phyloP scores from a whole-genome alignment of 306 rosid species.

The Macrotyloma uniflorum region DNA sequence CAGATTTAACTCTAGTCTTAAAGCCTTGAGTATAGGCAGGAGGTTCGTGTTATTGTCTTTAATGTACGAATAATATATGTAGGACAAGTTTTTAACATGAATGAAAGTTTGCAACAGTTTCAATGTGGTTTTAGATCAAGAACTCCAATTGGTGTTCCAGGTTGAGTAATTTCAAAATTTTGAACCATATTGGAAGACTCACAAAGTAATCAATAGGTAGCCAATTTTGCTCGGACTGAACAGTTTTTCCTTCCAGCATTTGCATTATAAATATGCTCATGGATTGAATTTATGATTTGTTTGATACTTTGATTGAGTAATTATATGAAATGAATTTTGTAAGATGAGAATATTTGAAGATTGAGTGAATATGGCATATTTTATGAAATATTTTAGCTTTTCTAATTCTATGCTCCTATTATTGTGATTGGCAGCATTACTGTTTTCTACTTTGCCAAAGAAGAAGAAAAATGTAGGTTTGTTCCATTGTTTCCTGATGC shows the following conservation, averaged over 20 bases:
- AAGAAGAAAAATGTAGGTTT: conserved; percentile 74
- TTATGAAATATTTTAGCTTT: conserved; percentile 6
- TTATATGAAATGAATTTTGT: background rate
- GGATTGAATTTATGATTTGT: conserved; percentile 20
- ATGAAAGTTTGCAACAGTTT: background rate
- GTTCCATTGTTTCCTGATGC: conserved; percentile 70
- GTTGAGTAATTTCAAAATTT: no score
- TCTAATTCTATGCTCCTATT: conserved; percentile 32
- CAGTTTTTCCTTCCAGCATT: no score
- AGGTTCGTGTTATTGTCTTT: background rate
- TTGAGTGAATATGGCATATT: conserved; percentile 6
- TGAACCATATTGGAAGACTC: no score
- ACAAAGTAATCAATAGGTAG: no score
- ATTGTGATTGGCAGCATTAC: conserved; percentile 64
- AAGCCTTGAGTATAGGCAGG: background rate
- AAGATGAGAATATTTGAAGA: conserved; percentile 9
- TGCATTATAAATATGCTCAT: background rate
- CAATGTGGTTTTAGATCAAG: background rate
- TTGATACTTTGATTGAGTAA: background rate
- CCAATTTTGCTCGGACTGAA: no score
- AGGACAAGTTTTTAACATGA: background rate
- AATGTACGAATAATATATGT: background rate
- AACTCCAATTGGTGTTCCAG: background rate
- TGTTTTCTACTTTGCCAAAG: conserved; percentile 86
- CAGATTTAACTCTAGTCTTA: background rate